Base-by-base conservation (phyloP, 169 alveolate species). In the Amoebophrya sp. region DNA sequence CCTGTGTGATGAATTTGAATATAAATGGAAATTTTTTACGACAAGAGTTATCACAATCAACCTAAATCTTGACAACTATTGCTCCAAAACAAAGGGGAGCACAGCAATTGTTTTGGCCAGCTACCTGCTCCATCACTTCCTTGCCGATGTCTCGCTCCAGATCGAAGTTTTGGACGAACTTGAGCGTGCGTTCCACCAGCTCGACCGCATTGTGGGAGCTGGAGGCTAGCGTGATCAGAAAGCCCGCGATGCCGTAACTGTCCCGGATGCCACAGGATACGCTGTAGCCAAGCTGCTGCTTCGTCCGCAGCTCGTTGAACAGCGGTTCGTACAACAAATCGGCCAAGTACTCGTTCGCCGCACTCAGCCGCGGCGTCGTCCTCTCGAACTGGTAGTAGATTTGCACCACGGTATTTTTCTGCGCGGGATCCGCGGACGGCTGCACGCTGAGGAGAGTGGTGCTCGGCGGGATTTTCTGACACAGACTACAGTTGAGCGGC, bases 281-380 rank as follows among this genome's bases (percentile, higher is more conserved):
- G 31, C 91, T 88, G 89, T 91, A 91, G 1, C 92, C 92, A 15
- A 91, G 78, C 78, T 91, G 92, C 89, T 91, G 92, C 91, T 91
- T 91, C 40, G 92, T 91, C 31, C 92, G 92, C 91, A 91, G 34
- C 29, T 88, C 91, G 39, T 91, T 89, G 41, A 87, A 91, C 45
- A 91, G 69, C 34, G 89, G 88, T 78, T 91, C 92, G 48, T 87
- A 91, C 91, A 91, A 43, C 88, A 91, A 43, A 26, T 91, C 92
- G n/a, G n/a, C n/a, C n/a, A n/a, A 42, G 4, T 13, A 42, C 78
- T 58, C 78, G 78, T 58, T 58, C 78, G 39, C 78, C 7, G 78
- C 78, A 4, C 34, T 1, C 38, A 58, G 78, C 26, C 34, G 7
- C 38, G 78, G 39, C 4, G 29, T 58, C 10, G 78, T 58, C 38